phyloP scores from a whole-genome alignment of 2,329 filamentous ascomycete species.

The Elsinoe australis region DNA sequence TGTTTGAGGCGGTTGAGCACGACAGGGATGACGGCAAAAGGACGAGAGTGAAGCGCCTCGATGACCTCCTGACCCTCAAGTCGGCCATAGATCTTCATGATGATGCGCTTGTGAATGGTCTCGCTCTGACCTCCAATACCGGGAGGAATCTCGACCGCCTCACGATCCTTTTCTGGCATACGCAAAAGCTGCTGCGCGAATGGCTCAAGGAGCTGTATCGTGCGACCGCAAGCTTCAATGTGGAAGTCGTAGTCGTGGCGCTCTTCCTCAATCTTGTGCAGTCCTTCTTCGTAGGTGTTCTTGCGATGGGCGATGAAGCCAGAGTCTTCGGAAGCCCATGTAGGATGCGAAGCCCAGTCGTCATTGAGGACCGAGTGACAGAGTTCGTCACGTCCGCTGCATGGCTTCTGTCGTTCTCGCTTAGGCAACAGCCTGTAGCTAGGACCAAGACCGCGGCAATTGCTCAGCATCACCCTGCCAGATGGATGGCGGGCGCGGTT shows the following conservation, averaged over 20 bases:
- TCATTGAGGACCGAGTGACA: slow-evolving; percentile 92
- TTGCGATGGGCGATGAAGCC: slow-evolving; percentile 97
- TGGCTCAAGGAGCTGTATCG: slow-evolving; percentile 90
- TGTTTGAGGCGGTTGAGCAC: slow-evolving; percentile 85
- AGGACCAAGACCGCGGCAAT: slow-evolving; percentile 89
- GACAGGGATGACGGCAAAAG: slow-evolving; percentile 80
- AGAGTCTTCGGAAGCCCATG: slow-evolving; percentile 96
- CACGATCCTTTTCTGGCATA: slow-evolving; percentile 62
- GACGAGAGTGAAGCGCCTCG: slow-evolving; percentile 73
- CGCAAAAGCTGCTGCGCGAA: slow-evolving; percentile 84
- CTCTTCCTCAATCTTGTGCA: slow-evolving; percentile 95
- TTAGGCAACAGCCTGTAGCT: slow-evolving; percentile 91
- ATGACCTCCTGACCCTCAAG: slow-evolving; percentile 80
- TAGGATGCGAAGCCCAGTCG: slow-evolving; percentile 96
- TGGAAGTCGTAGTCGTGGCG: slow-evolving; percentile 98
- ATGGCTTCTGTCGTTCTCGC: slow-evolving; percentile 80
- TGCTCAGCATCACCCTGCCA: slow-evolving; percentile 83
- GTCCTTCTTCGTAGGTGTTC: slow-evolving; percentile 86
- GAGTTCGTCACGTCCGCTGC: slow-evolving; percentile 88
- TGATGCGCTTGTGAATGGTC: slow-evolving; percentile 91
- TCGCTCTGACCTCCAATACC: slow-evolving; percentile 88
- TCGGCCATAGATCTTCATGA: slow-evolving; percentile 92
- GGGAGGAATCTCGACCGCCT: slow-evolving; percentile 68
- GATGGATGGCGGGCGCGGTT: slow-evolving; percentile 67
- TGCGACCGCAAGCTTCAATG: slow-evolving; percentile 89